Base-by-base conservation (phyloP, 2,329 filamentous ascomycete genomes). In the Waltergamsia citrina region DNA sequence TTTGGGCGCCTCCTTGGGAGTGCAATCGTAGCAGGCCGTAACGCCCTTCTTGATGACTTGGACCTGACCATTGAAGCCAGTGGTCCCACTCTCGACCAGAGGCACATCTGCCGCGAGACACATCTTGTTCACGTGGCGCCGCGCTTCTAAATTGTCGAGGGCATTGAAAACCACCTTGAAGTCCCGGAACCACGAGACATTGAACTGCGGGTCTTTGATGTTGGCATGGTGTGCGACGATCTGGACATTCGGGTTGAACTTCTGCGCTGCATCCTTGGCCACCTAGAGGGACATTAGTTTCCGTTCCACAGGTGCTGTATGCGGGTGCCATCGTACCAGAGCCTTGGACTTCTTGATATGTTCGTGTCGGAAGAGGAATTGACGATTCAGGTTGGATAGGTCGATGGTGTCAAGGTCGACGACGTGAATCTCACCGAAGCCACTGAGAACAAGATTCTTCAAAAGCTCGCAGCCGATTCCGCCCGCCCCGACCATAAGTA, bases 321-420 rank as follows among this genome's bases (percentile, higher is more conserved):
- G n/a, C n/a, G n/a, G n/a, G n/a, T n/a, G 23, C 29, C 25, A 39
- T 61, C 76, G 43, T 68, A n/a, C 88, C 61, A 94, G 62, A 33
- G 92, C 88, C 56, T 98, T 98, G 2, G 90, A 78, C 57, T 94
- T 94, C 60, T 95, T 96, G 60, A 98, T 96, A 52, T 98, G 92
- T 55, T 96, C 88, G 49, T 90, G 82, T 40, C 88, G 77, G 59
- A 98, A 98, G 31, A 98, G 78, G 51, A 98, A 98, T 57, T 98
- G 92, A 36, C 92, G 84, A 50, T 98, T 98, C 33, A 98, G 72
- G 54, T 98, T 98, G 62, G 87, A 94, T 16, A 98, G 71, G 54
- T 98, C 92, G 62, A 98, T 96, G 2, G 92, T 98, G 57, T 98
- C 92, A 39, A 98, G 82, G 58, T 98, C 92, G 46, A 98, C 86